Base-by-base conservation (phyloP, 148 eudicot species). In the Hydrangea macrophylla region DNA sequence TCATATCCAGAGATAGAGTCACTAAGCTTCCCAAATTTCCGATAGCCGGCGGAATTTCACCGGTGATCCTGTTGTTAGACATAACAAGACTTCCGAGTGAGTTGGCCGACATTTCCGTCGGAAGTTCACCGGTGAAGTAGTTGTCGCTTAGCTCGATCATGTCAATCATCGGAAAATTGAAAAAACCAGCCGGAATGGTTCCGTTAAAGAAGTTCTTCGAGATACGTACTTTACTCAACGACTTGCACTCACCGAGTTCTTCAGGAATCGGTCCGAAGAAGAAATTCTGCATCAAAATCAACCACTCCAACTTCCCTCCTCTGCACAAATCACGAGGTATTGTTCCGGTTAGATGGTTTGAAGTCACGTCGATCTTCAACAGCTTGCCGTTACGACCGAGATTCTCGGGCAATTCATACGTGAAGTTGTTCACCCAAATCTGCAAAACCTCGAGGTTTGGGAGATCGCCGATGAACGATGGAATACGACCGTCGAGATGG, bases 41-140 rank as follows among this genome's bases (percentile, higher is more conserved):
- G 0, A 75, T 30, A 0, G 76, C 75, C 2, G 79, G 58, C 3
- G 88, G 91, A 9, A 86, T 71, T n/a, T 42, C 33, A 2, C 91
- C 91, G 64, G 74, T 17, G 57, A 86, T 62, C 0, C 25, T 33
- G 17, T 84, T 82, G 55, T 82, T 75, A 1, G 81, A 84, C 7
- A 84, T 8, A 1, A 78, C 71, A 3, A 86, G 60, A 35, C 24
- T 18, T 0, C 65, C 57, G 17, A 86, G 48, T 27, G 28, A 48
- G n/a, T 55, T 62, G 15, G 78, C 69, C 1, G 76, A 69, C 42
- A 82, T 72, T 2, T 55, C 75, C 3, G 55, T 20, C 5, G 92
- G 92, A 32, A 87, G 61, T 39, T 71, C 78, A 7, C 92, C 92
- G 59, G 81, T 51, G 53, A 87, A 76, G 5, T 62, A 56, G 67